Base-by-base conservation (phyloP, 2,329 filamentous ascomycete genomes). In the Colletotrichum sp. region DNA sequence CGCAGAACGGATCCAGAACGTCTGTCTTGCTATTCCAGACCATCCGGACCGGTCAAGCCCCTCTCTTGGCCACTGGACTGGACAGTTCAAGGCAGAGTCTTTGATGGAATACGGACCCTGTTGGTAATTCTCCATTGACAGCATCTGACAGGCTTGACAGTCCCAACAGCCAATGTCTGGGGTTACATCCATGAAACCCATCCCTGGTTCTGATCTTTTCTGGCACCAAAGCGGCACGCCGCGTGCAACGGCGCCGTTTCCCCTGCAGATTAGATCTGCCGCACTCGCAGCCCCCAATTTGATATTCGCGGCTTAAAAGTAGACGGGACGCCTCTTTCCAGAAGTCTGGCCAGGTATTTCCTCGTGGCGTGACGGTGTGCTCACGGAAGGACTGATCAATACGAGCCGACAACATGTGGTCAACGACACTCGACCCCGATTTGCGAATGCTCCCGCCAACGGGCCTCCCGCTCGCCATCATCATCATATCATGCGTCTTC, bases 381-480 rank as follows among this genome's bases (percentile, higher is more conserved):
- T 30, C 21, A 26, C 13, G 39, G 44, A 63, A 59, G 34, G 26
- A 69, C 15, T 24, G 66, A 71, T 34, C 67, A 30, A 44, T n/a
- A 71, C 69, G 55, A 55, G 39, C 34, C 69, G 30, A 26, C 49
- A 76, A 64, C 10, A 76, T 76, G 74, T 70, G 68, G 68, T 74
- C 74, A 68, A 73, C 74, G 2, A 74, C 64, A 0, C 59, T 76
- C 57, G 74, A 76, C 64, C 74, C 74, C 28, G 65, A 74, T 28
- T 9, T 74, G 65, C 70, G 74, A 60, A 65, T 69, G 13, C 70
- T 76, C 28, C 30, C 71, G 70, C 74, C 74, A 8, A 34, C 64
- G 8, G 21, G 26, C 4, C 59, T 76, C 21, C 70, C 74, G 64
- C 74, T 76, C 18, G 74, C 74, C 64, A 76, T 76, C 59, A 76